A percentile compares a stretch with the other conserved stretches of the same genome.
Evolutionary conservation across 306 rosid genomes (phyloP).

Genomic region (Casuarina cunninghamiana): DNA sequence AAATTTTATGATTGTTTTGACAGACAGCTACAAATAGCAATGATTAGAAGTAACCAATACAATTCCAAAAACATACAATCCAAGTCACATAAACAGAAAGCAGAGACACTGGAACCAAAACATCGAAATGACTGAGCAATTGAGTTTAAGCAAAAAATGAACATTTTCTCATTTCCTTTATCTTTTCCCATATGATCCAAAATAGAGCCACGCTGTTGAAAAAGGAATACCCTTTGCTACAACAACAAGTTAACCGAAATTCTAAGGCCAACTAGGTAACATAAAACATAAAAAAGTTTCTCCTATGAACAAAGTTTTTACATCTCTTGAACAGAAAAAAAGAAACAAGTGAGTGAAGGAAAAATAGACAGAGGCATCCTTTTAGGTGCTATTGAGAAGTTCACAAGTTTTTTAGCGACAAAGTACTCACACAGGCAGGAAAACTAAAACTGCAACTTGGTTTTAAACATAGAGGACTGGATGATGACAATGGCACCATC

Average conservation of each 20-base stretch:
- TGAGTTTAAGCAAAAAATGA: conserved; percentile 7
- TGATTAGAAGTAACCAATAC: background rate
- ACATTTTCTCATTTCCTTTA: background rate
- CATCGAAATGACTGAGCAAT: background rate
- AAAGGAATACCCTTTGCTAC: background rate
- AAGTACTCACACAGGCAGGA: background rate
- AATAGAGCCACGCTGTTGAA: background rate
- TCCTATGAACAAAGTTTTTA: background rate
- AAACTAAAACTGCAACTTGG: background rate
- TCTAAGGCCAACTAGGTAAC: background rate
- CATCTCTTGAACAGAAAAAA: background rate
- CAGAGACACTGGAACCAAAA: background rate
- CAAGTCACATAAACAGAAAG: background rate
- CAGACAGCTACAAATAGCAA: background rate
- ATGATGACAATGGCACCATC: no score
- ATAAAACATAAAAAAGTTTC: background rate
- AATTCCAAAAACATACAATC: background rate
- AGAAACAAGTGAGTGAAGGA: background rate
- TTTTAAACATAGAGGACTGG: background rate
- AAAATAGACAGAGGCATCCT: background rate
- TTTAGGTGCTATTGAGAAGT: background rate
- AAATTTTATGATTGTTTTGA: background rate
- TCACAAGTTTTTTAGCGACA: background rate
- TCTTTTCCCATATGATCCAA: background rate
- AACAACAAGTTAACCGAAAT: conserved; percentile 1